These are phyloP conservation scores for Phytophthora kernoviae DNA, from an alignment of 352 stramenopile genomes.

Conservation along the genomic window DNA sequence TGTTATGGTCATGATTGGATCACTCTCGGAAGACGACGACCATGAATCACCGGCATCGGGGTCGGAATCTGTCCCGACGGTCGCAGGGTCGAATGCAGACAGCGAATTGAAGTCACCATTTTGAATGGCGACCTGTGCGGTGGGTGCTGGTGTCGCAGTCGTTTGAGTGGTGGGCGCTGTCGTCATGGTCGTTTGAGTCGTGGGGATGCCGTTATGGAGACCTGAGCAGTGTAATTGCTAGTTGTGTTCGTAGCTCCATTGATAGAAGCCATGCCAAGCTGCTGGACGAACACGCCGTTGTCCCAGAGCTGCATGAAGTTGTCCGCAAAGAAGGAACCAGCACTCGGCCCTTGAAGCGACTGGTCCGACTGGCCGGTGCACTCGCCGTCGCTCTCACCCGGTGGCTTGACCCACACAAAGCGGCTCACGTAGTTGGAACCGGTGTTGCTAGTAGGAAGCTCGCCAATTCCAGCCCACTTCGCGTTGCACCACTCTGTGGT, in stretches of 20 bases:
- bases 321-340: constrained; percentile 56
- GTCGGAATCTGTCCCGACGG: too few species aligned
- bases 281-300: constrained; percentile 48
- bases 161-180: neutral
- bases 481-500: constrained; percentile 54
- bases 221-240: constrained; percentile 8
- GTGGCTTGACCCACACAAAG: constrained; percentile 53
- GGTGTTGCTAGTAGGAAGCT: constrained; percentile 37
- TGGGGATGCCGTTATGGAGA: neutral
- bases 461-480: constrained; percentile 39
- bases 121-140: too few species aligned
- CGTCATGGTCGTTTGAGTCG: neutral
- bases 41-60: constrained; percentile 8
- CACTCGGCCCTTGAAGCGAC: constrained; percentile 39
- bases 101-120: too few species aligned
- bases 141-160: neutral
- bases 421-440: constrained; percentile 35
- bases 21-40: constrained; percentile 13
- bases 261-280: constrained; percentile 26
- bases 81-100: too few species aligned
- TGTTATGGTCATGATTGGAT: too few species aligned
- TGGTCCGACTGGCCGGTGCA: constrained; percentile 34
- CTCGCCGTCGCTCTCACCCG: constrained; percentile 52
- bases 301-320: constrained; percentile 63
- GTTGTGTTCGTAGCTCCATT: constrained; percentile 9